Evolutionary conservation across 768 basidiomycete genomes (phyloP), one percentile per base, ranked within the genome.

Genomic region (Tylopilus vinaceipallidus): DNA sequence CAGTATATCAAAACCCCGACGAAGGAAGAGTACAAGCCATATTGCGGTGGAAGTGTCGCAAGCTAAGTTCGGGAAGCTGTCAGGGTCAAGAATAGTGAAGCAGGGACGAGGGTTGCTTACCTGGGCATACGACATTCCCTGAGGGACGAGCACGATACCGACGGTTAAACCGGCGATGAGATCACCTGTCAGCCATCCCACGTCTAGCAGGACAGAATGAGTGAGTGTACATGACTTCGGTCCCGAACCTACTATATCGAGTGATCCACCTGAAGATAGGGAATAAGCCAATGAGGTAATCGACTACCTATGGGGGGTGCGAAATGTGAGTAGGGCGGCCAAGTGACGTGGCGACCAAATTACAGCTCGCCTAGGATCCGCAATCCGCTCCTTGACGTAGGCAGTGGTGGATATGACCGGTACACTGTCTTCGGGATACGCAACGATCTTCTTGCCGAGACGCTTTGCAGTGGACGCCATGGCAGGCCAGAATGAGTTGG

Each of bases 91-190:
- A 27, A 13, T 22, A 24, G 33, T 2, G 10, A 22, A 37, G 4
- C 12, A 29, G 16, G 16, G 14, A 50, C 6, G 23, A 47, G 20
- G 9, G 19, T 24, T 45, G 47, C 54, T 17, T 67, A 87, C 88
- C 71, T 78, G 74, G 23, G 90, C 90, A 60, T 92, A 95, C 1
- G 91, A 94, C 85, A 95, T 89, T 50, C 85, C 79, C 70, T 99
- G 95, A 0, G 95, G 95, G 6, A 98, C 93, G 40, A 98, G 75
- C 11, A 99, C 95, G 60, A 97, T 86, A 23, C 95, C 95, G 54
- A 98, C 92, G 0, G 95, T 98, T 34, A 98, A 67, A 47, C 88
- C 93, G 52, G 94, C 92, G 60, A 97, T 83, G 17, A 95, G 59
- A 70, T 98, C 94, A 22, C 93, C 91, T 19, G 80, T 76, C 11